These are phyloP conservation scores for Zygosaccharomyces pseudobailii DNA, from an alignment of 1,139 yeast species.

Conservation along the genomic window DNA sequence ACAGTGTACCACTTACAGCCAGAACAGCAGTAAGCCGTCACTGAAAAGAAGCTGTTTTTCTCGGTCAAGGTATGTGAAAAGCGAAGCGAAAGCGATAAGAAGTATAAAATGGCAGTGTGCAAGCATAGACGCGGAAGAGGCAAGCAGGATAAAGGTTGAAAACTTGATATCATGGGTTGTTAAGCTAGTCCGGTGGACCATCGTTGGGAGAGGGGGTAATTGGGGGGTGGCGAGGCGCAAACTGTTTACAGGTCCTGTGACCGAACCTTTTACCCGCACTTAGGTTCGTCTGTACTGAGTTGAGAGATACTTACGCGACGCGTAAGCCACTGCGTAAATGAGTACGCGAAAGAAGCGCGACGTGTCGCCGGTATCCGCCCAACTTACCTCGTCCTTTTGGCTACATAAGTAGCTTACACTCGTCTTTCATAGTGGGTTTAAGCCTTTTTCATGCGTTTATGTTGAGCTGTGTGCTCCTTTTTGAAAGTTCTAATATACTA, in stretches of 20 bases:
- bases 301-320: not conserved
- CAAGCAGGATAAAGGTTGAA: not conserved
- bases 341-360: no score
- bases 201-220: not conserved
- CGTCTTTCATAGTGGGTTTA: not conserved
- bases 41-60: conserved; percentile 4
- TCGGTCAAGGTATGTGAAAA: conserved; percentile 4
- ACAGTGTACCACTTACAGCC: conserved; percentile 4
- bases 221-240: not conserved
- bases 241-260: no score
- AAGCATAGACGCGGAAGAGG: not conserved
- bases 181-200: not conserved
- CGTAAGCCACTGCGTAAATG: not conserved
- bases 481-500: not conserved
- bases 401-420: not conserved
- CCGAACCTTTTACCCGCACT: no score
- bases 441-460: not conserved
- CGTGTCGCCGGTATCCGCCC: no score
- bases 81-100: conserved; percentile 1
- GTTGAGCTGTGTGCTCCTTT: not conserved
- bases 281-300: no score
- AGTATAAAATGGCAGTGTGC: not conserved
- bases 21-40: conserved; percentile 1
- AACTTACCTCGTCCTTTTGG: not conserved
- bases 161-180: not conserved